These are phyloP conservation scores for Paramecium sonneborni DNA, from an alignment of 73 alveolate genomes.

Conservation along the genomic window DNA sequence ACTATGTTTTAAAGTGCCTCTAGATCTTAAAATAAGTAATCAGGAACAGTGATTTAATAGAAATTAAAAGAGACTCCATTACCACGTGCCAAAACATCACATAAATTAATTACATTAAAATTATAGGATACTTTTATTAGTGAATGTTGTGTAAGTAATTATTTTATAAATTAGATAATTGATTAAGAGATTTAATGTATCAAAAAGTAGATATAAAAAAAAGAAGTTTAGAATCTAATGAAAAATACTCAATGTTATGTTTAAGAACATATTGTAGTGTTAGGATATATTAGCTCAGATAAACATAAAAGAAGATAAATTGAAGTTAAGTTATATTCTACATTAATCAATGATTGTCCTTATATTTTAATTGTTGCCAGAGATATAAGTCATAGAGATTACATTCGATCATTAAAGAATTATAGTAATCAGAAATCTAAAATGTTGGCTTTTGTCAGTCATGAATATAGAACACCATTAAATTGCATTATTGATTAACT, in stretches of 20 bases:
- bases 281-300: neutral
- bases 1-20: neutral
- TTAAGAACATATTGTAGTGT: neutral
- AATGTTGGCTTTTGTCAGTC: constrained; percentile 15
- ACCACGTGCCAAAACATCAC: neutral
- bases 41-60: neutral
- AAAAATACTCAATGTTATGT: neutral
- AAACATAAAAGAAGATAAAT: neutral
- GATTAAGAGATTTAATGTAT: neutral
- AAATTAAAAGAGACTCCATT: neutral
- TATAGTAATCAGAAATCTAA: neutral
- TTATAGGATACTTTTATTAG: neutral
- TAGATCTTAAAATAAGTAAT: neutral
- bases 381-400: constrained; percentile 32
- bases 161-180: neutral
- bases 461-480: constrained; percentile 63
- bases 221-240: neutral
- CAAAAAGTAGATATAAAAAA: neutral
- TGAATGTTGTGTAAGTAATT: neutral
- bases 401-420: neutral
- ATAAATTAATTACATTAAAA: neutral
- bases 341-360: neutral
- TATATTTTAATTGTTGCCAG: neutral
- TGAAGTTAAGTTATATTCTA: neutral
- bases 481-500: neutral